A percentile compares a stretch with the other conserved stretches of the same genome.
Evolutionary conservation across 805 yeast species (phyloP).

Genomic region (Cyberlindnera nakhonratchasimensis): DNA sequence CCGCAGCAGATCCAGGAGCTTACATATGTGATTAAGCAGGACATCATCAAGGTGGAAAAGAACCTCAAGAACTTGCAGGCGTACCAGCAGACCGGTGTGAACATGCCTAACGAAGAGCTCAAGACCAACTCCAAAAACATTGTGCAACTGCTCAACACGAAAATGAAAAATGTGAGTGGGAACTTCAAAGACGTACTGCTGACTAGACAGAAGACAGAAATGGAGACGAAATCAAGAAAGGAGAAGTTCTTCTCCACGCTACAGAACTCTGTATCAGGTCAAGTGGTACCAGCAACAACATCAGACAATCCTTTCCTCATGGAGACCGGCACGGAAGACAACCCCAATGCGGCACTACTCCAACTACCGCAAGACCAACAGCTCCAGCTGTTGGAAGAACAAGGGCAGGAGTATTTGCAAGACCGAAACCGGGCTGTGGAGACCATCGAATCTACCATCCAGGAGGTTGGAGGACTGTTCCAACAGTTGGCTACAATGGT

Average conservation of each 20-base stretch:
- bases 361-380: slow-evolving; percentile 87
- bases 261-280: slow-evolving; percentile 24
- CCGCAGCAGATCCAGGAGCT: slow-evolving; percentile 92
- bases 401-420: slow-evolving; percentile 67
- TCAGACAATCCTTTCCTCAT: slow-evolving; percentile 38
- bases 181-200: slow-evolving; percentile 89
- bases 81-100: slow-evolving; percentile 39
- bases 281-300: slow-evolving; percentile 18
- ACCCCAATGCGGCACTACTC: slow-evolving; percentile 36
- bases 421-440: slow-evolving; percentile 90
- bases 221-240: slow-evolving; percentile 74
- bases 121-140: slow-evolving; percentile 82
- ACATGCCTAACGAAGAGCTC: slow-evolving; percentile 44
- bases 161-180: slow-evolving; percentile 88
- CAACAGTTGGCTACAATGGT: slow-evolving; percentile 97
- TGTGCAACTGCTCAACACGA: slow-evolving; percentile 79
- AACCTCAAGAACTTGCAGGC: slow-evolving; percentile 59
- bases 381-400: slow-evolving; percentile 79
- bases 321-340: slow-evolving; percentile 17
- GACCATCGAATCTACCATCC: slow-evolving; percentile 93
- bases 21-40: slow-evolving; percentile 77
- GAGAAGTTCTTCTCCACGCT: slow-evolving; percentile 68
- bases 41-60: slow-evolving; percentile 76
- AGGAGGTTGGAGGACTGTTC: slow-evolving; percentile 92
- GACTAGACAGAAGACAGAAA: slow-evolving; percentile 78